Base-by-base conservation (phyloP, 1,284 basidiomycete species). In the Serendipita sp. region DNA sequence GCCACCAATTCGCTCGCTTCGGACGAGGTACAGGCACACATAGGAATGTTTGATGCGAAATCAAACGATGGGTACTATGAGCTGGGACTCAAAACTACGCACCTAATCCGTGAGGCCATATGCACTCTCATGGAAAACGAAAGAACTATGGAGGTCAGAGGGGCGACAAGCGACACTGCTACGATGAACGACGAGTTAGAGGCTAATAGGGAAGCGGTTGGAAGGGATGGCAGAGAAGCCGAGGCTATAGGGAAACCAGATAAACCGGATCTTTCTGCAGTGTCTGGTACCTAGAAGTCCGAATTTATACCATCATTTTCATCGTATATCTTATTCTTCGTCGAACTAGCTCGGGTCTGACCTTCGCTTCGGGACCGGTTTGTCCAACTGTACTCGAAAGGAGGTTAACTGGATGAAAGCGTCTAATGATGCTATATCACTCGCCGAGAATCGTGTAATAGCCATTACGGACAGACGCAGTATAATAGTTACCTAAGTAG, bases 11-110 rank as follows among this genome's bases (percentile, higher is more conserved):
- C 75, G 1, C 70, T 84, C 32, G 88, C 87, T 0, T 68, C 77
- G 17, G 89, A 95, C 70, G 93, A 96, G 72, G 76, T 95, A 17
- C 78, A 87, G 65, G 93, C 91, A 10, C 93, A 97, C 70, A 89
- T 84, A 53, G 85, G 85, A 45, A 95, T 97, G 87, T 97, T 97
- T 73, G 80, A 82, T 65, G 79, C 82, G 3, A 79, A 78, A 66
- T 84, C 82, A n/a, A 95, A 95, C 68, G 89, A 93, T 67, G 88
- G 88, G 17, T 96, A 93, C 72, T 94, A 94, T 71, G 82, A 85
- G 66, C 77, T 97, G 2, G 93, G 92, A 0, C 73, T 93, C 45
- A 75, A 79, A 58, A 81, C 82, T 0, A 83, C 82, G 12, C 76
- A 80, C 62, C 67, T 82, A 13, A 26, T 47, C 26, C 13, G 15